Evolutionary conservation across 2,329 filamentous ascomycete species (phyloP).

Genomic region (Beauveria pseudobassiana): DNA sequence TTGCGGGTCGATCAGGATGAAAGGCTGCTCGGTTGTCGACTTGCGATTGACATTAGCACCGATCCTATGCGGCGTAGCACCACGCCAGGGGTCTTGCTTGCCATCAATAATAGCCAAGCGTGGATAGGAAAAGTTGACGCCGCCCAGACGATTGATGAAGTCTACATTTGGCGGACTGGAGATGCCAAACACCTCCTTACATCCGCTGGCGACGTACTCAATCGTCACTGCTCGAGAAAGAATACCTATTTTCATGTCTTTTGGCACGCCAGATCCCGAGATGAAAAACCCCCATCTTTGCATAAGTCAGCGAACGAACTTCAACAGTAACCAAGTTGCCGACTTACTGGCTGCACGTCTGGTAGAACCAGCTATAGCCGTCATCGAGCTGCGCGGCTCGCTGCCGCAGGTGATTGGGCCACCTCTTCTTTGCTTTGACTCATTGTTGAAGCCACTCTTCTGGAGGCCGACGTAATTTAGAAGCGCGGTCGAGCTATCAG

Average conservation of each 20-base stretch:
- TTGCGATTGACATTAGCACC: constrained; percentile 42
- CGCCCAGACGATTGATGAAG: constrained; percentile 69
- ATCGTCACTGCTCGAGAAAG: constrained; percentile 64
- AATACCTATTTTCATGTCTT: constrained; percentile 55
- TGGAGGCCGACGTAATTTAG: constrained; percentile 43
- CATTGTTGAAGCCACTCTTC: neutral
- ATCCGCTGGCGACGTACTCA: constrained; percentile 54
- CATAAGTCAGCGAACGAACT: neutral
- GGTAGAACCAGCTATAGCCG: constrained; percentile 41
- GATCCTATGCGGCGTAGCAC: constrained; percentile 62
- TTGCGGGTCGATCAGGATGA: constrained; percentile 62
- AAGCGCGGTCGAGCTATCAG: constrained; percentile 33
- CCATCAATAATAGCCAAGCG: constrained; percentile 72
- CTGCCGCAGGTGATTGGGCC: neutral
- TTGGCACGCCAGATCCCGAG: constrained; percentile 63
- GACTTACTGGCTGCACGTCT: constrained; percentile 46
- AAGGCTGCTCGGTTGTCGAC: constrained; percentile 59
- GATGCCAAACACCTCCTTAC: constrained; percentile 63
- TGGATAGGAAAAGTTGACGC: constrained; percentile 62
- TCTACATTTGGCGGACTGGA: constrained; percentile 53
- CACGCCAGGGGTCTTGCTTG: constrained; percentile 72
- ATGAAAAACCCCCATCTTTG: constrained; percentile 69
- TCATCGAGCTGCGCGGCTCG: neutral
- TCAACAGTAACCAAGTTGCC: accelerated
- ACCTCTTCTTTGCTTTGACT: neutral